Conservation (phyloP, 2,329 filamentous ascomycete species). For the Fusarium oligoseptatum region DNA sequence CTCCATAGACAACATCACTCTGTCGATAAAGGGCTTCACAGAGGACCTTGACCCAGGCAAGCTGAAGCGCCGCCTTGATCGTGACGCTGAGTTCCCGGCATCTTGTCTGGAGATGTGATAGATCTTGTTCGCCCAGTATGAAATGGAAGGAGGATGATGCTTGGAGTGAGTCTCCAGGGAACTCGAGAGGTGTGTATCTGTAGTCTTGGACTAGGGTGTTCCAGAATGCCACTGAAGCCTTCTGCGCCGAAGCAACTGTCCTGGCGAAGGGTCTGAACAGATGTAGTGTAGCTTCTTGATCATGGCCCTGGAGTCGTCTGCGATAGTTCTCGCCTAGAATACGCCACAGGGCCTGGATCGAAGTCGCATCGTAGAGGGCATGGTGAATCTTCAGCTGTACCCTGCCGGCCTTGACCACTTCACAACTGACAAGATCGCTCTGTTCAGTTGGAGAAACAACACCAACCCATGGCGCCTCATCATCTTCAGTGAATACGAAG, state of each 20-base stretch:
- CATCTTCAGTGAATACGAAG: constrained; percentile 23
- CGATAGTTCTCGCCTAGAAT: neutral
- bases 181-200: neutral
- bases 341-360: constrained; percentile 4
- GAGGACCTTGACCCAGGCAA: constrained; percentile 19
- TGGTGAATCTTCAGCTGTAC: constrained; percentile 20
- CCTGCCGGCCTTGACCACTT: neutral
- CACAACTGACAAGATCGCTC: constrained; percentile 15
- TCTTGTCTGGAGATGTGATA: constrained; percentile 4
- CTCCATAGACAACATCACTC: neutral
- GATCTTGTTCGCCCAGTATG: neutral
- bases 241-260: neutral
- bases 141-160: constrained; percentile 24
- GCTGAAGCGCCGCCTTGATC: constrained; percentile 7
- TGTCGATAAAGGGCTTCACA: neutral
- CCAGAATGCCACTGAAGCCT: neutral
- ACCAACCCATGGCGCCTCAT: constrained; percentile 23
- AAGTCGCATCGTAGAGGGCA: constrained; percentile 20
- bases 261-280: constrained; percentile 22
- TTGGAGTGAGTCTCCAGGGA: neutral
- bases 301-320: neutral
- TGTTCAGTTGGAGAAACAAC: constrained; percentile 24
- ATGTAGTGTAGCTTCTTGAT: neutral
- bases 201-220: neutral
- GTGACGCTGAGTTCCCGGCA: constrained; percentile 9